These are phyloP conservation scores for Naganishia liquefaciens DNA, from an alignment of 1,284 basidiomycete genomes.

Conservation along the genomic window DNA sequence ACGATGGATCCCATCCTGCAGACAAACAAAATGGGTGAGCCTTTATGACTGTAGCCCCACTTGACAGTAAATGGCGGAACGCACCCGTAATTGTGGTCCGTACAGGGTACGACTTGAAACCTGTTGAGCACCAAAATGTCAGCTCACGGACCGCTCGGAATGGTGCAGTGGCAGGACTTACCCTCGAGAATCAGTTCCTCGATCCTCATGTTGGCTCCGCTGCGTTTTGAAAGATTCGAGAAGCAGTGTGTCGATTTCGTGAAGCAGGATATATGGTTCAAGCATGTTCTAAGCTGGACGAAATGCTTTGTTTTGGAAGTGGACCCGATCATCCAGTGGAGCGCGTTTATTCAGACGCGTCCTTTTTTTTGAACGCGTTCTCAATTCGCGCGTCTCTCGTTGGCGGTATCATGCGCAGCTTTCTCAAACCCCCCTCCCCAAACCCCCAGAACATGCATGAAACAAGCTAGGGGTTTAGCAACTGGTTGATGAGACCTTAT, in stretches of 20 bases:
- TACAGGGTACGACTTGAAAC: slow-evolving; percentile 96
- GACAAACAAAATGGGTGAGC: not conserved
- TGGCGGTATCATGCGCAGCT: too few species aligned
- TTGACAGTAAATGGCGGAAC: slow-evolving; percentile 18
- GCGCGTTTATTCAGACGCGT: not conserved
- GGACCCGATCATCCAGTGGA: not conserved
- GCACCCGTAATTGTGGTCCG: slow-evolving; percentile 78
- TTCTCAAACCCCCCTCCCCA: too few species aligned
- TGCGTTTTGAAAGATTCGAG: not conserved
- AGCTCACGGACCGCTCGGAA: too few species aligned
- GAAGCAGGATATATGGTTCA: slow-evolving; percentile 1
- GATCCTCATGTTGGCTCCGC: slow-evolving; percentile 64
- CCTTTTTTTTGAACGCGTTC: too few species aligned
- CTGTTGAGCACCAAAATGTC: slow-evolving; percentile 51
- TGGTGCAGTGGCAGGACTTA: slow-evolving; percentile 36
- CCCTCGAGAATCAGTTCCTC: slow-evolving; percentile 79
- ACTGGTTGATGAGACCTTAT: too few species aligned
- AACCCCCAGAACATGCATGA: too few species aligned
- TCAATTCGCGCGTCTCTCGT: too few species aligned
- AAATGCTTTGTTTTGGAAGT: slow-evolving; percentile 19
- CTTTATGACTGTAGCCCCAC: too few species aligned
- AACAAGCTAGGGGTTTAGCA: too few species aligned
- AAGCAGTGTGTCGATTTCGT: not conserved
- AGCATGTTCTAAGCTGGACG: slow-evolving; percentile 13
- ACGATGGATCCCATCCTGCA: slow-evolving; percentile 86